Evolutionary conservation across 2,329 filamentous ascomycete genomes (phyloP).

Genomic region (Fusarium citri): DNA sequence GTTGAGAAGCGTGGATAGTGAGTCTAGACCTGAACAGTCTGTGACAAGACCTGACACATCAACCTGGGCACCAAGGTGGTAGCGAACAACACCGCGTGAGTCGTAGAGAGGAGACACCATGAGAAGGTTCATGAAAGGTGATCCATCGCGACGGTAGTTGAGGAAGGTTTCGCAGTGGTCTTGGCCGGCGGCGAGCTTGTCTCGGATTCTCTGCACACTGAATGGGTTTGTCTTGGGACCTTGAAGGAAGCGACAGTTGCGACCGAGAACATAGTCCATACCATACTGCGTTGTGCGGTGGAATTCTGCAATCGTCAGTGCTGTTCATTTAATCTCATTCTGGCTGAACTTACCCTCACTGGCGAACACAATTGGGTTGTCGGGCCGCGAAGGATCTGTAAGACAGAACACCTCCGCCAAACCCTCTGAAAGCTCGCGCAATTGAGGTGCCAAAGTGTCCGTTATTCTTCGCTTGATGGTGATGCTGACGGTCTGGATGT

Average conservation of each 20-base stretch:
- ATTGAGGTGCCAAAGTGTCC: conserved; percentile 71
- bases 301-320: conserved; percentile 65
- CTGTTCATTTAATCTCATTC: accelerated
- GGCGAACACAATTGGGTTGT: conserved; percentile 82
- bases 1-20: conserved; percentile 61
- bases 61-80: conserved; percentile 78
- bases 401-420: conserved; percentile 82
- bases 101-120: conserved; percentile 80
- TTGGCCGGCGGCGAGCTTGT: conserved; percentile 70
- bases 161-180: conserved; percentile 80
- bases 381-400: conserved; percentile 77
- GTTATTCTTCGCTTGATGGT: conserved; percentile 76
- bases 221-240: conserved; percentile 76
- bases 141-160: conserved; percentile 82
- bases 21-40: conserved; percentile 73
- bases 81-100: conserved; percentile 72
- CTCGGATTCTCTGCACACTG: conserved; percentile 70
- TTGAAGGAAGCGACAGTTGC: conserved; percentile 83
- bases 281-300: conserved; percentile 80
- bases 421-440: conserved; percentile 78
- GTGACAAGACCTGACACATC: conserved; percentile 77
- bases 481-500: conserved; percentile 75
- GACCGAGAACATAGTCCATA: conserved; percentile 77
- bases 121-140: conserved; percentile 80
- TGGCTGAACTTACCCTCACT: conserved; percentile 69